Conservation (phyloP, 805 yeast genomes). For the Cyberlindnera euphorbiiphila region DNA sequence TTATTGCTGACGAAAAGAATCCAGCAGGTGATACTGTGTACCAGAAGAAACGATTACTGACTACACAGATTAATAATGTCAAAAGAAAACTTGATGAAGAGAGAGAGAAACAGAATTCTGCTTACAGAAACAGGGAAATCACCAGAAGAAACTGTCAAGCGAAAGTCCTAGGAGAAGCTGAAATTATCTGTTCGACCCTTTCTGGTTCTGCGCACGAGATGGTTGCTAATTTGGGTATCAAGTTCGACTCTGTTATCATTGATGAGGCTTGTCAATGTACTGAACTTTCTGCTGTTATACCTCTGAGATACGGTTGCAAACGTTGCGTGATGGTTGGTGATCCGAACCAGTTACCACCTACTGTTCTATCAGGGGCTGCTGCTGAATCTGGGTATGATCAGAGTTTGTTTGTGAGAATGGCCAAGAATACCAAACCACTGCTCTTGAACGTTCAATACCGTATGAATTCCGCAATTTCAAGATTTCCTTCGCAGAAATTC, state of each 20-base stretch:
- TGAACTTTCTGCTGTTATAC: slow-evolving; percentile 86
- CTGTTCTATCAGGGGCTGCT: slow-evolving; percentile 88
- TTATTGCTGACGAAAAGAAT: slow-evolving; percentile 23
- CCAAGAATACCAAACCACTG: slow-evolving; percentile 54
- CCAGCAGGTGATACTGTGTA: slow-evolving; percentile 47
- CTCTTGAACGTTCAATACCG: slow-evolving; percentile 90
- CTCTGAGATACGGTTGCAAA: slow-evolving; percentile 84
- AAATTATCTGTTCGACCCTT: slow-evolving; percentile 84
- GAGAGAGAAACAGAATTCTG: slow-evolving; percentile 67
- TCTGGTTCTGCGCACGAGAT: slow-evolving; percentile 95
- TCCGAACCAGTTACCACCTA: slow-evolving; percentile 96
- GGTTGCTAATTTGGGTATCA: slow-evolving; percentile 65
- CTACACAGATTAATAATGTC: slow-evolving; percentile 58
- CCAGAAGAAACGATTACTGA: slow-evolving; percentile 49
- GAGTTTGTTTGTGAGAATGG: slow-evolving; percentile 92
- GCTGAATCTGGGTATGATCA: slow-evolving; percentile 79
- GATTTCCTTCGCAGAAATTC: slow-evolving; percentile 82
- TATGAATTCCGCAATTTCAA: slow-evolving; percentile 92
- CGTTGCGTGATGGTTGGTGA: slow-evolving; percentile 97
- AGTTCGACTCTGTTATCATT: slow-evolving; percentile 85
- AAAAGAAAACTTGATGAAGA: slow-evolving; percentile 75
- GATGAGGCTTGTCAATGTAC: slow-evolving; percentile 99
- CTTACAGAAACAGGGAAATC: slow-evolving; percentile 70
- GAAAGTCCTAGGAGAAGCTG: slow-evolving; percentile 65
- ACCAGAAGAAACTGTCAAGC: slow-evolving; percentile 74